Percentiles rank a stretch among this genome's conserved stretches.
These are phyloP conservation scores for Malus sylvestris DNA, from an alignment of 306 rosid genomes.

Conservation along the genomic window DNA sequence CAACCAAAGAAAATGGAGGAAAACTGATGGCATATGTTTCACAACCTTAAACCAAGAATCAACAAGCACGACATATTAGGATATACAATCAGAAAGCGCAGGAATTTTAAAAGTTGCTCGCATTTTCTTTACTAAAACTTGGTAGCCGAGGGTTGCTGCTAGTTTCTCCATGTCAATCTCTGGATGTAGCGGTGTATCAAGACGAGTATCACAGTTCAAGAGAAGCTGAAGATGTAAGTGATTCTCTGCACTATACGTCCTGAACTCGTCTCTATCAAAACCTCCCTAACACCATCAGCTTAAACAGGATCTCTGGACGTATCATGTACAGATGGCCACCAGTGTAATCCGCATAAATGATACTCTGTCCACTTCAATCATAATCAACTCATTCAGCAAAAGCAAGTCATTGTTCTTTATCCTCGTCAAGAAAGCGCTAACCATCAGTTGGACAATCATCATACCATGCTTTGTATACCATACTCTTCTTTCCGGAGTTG, in stretches of 20 bases:
- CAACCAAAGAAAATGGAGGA: neutral
- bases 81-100: neutral
- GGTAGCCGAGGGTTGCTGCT: neutral
- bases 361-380: neutral
- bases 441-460: neutral
- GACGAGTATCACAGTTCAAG: no score
- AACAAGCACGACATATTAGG: neutral
- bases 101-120: neutral
- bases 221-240: neutral
- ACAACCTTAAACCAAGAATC: neutral
- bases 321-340: neutral
- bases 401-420: neutral
- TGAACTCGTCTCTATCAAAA: neutral
- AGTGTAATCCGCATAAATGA: neutral
- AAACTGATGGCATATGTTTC: neutral
- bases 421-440: neutral
- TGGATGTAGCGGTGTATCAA: no score
- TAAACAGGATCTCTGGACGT: neutral
- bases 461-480: slow-evolving; percentile 5
- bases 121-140: neutral
- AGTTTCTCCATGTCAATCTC: no score
- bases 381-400: neutral
- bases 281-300: neutral
- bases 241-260: neutral
- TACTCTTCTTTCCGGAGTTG: slow-evolving; percentile 2